Conservation (phyloP, 176 grass and related monocot species). For the Eragrostis nindensis region DNA sequence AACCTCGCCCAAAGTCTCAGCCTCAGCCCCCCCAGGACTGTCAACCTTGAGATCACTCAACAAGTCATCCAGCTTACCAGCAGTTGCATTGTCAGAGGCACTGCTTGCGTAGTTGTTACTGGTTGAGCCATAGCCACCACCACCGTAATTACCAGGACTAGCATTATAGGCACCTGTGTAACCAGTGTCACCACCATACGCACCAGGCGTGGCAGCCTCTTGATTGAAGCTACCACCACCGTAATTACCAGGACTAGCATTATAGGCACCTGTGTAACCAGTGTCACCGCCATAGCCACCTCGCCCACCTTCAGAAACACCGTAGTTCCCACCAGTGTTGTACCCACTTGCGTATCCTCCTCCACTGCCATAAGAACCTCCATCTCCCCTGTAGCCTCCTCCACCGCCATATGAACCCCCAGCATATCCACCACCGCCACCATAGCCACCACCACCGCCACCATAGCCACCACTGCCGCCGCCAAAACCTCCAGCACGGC, state of each 20-base stretch:
- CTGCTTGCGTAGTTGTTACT: not conserved
- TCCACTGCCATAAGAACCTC: too few species aligned
- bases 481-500: slow-evolving; percentile 39
- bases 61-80: slow-evolving; percentile 29
- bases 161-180: too few species aligned
- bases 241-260: slow-evolving; percentile 16
- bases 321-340: slow-evolving; percentile 22
- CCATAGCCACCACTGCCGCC: too few species aligned
- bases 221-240: slow-evolving; percentile 19
- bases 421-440: too few species aligned
- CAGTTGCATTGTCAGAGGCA: not conserved
- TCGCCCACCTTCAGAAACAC: slow-evolving; percentile 23
- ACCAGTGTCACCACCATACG: slow-evolving; percentile 21
- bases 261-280: slow-evolving; percentile 40
- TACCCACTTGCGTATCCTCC: not conserved
- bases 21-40: slow-evolving; percentile 13
- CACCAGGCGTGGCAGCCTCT: slow-evolving; percentile 4
- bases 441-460: too few species aligned
- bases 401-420: too few species aligned
- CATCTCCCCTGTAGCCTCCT: too few species aligned
- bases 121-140: not conserved
- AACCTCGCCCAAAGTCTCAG: not conserved
- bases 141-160: too few species aligned
- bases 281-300: slow-evolving; percentile 31
- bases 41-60: slow-evolving; percentile 44